phyloP scores from a whole-genome alignment of 208 protist genomes.

The Crithidia fasciculata region DNA sequence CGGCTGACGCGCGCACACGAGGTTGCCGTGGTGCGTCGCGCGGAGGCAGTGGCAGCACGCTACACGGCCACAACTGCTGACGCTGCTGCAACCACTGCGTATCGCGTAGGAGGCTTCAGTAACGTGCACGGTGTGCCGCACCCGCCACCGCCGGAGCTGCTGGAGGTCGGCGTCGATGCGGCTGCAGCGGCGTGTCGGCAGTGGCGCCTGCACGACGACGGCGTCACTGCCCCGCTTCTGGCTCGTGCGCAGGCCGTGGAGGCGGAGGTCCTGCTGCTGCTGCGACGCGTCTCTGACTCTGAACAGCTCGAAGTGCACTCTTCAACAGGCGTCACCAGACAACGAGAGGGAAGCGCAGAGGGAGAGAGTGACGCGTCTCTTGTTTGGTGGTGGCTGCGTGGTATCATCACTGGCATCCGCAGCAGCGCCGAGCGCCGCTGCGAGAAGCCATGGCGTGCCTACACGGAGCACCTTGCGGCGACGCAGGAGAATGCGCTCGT shows the following conservation, averaged over 20 bases:
- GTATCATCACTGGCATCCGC: background rate
- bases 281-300: background rate
- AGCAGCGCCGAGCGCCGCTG: background rate
- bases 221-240: slow-evolving; percentile 10
- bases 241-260: slow-evolving; percentile 1
- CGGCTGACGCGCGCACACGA: background rate
- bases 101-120: no score
- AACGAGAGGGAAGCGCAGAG: no score
- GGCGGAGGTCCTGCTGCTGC: slow-evolving; percentile 6
- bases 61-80: background rate
- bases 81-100: no score
- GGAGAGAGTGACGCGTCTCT: no score
- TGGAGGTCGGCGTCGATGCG: slow-evolving; percentile 1
- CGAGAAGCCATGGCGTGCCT: background rate
- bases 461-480: background rate
- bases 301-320: no score
- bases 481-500: background rate
- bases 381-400: background rate
- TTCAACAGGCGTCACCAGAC: no score
- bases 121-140: background rate
- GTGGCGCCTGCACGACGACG: background rate
- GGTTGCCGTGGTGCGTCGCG: background rate
- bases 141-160: background rate
- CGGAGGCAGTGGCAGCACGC: background rate
- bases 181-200: background rate